Evolutionary conservation across 192 early-diverging fungal species (phyloP).

Genomic region (Backusella tarrabulga): DNA sequence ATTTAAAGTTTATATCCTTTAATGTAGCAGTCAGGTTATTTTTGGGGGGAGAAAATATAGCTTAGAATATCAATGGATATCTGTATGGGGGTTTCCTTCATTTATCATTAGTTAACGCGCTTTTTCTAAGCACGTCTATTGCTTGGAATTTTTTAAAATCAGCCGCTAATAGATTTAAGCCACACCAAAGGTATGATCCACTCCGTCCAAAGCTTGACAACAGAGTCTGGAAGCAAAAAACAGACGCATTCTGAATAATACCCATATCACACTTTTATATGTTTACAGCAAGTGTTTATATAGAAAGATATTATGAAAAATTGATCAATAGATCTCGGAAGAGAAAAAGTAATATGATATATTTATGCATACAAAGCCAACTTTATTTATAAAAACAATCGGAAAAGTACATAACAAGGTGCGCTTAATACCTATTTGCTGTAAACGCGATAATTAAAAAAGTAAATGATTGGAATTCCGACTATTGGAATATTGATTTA

Average conservation of each 20-base stretch:
- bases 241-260: neutral
- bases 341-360: neutral
- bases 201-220: neutral
- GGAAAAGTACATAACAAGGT: neutral
- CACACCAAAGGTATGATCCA: neutral
- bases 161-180: constrained; percentile 8
- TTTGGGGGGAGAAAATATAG: neutral
- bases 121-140: neutral
- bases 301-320: neutral
- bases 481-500: neutral
- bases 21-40: neutral
- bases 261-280: neutral
- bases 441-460: neutral
- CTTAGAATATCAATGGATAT: neutral
- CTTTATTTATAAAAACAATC: neutral
- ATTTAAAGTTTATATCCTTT: neutral
- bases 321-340: neutral
- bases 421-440: neutral
- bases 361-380: neutral
- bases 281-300: neutral
- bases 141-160: neutral
- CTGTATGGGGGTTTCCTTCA: neutral
- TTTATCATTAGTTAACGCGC: neutral
- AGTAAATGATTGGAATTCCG: neutral
- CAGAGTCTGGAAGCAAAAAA: neutral